Percentiles rank a stretch among this genome's conserved stretches.
phyloP scores from a whole-genome alignment of 495 filamentous ascomycete genomes.

The Mycothermus thermophilus region DNA sequence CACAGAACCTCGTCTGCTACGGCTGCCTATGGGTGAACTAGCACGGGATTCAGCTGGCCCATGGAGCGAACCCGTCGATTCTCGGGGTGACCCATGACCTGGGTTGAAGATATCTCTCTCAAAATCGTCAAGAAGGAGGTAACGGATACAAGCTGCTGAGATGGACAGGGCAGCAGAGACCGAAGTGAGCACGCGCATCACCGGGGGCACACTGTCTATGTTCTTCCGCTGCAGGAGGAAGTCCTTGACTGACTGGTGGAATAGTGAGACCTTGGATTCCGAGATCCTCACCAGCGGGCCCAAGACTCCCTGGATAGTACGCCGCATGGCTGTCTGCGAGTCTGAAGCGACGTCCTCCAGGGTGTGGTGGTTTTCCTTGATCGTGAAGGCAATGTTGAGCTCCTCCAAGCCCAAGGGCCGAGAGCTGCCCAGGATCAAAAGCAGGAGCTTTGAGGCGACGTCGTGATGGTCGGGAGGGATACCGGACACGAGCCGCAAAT shows the following conservation, averaged over 20 bases:
- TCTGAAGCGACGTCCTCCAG: conserved; percentile 1
- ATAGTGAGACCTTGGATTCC: conserved; percentile 7
- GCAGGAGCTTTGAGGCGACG: conserved; percentile 5
- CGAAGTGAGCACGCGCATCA: conserved; percentile 1
- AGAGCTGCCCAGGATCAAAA: conserved; percentile 8
- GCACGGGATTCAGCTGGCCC: background rate
- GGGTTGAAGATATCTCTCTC: conserved; percentile 6
- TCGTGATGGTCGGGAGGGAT: conserved; percentile 4
- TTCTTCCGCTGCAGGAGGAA: conserved; percentile 6
- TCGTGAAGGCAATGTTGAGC: conserved; percentile 10
- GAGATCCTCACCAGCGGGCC: conserved; percentile 11
- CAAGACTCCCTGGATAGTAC: conserved; percentile 9
- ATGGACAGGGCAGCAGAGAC: background rate
- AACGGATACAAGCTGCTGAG: conserved; percentile 8
- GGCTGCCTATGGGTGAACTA: no score
- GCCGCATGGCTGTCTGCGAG: conserved; percentile 4
- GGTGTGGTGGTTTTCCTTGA: conserved; percentile 2
- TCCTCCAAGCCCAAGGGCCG: conserved; percentile 9
- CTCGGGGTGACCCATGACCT: background rate
- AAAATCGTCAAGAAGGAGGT: conserved; percentile 13
- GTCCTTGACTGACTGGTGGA: conserved; percentile 16
- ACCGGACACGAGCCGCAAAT: conserved; percentile 7
- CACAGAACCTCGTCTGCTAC: no score
- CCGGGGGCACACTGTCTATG: background rate
- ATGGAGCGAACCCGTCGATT: background rate